These are phyloP conservation scores for Sisymbrium altissimum DNA, from an alignment of 345 rosid genomes.

Conservation along the genomic window DNA sequence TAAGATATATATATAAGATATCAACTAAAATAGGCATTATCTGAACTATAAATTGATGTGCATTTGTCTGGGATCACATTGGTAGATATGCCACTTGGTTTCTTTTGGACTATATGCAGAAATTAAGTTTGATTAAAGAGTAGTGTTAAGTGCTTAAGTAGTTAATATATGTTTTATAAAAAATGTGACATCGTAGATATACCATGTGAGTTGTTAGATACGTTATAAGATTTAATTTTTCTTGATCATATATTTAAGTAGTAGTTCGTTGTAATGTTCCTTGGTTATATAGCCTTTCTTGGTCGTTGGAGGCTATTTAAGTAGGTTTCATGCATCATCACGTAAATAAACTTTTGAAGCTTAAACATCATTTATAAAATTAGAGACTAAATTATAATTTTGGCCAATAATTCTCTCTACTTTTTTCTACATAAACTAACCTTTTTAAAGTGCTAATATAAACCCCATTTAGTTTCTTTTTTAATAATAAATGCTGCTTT, in stretches of 20 bases:
- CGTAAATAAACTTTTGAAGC: not conserved
- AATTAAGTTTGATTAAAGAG: not conserved
- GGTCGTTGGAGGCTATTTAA: not conserved
- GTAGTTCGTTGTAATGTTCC: conserved; percentile 6
- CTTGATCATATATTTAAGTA: not conserved
- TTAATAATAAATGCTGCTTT: too few relatives aligned
- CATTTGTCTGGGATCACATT: conserved; percentile 18
- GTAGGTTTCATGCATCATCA: conserved; percentile 7
- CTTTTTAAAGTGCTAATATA: too few relatives aligned
- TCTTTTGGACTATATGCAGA: conserved; percentile 17
- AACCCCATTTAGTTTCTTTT: too few relatives aligned
- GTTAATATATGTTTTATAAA: not conserved
- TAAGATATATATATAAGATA: too few relatives aligned
- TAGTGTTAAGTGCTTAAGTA: conserved; percentile 1
- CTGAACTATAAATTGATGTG: not conserved
- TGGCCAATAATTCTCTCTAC: not conserved
- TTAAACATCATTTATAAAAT: not conserved
- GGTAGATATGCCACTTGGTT: conserved; percentile 23
- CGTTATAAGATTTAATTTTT: not conserved
- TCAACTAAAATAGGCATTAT: too few relatives aligned
- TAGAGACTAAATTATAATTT: not conserved
- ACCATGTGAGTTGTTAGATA: conserved; percentile 32
- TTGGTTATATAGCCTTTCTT: not conserved
- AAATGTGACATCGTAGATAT: conserved; percentile 2
- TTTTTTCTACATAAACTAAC: not conserved